Conservation (phyloP, 129 eudicot genomes). For the Cynara cardunculus region DNA sequence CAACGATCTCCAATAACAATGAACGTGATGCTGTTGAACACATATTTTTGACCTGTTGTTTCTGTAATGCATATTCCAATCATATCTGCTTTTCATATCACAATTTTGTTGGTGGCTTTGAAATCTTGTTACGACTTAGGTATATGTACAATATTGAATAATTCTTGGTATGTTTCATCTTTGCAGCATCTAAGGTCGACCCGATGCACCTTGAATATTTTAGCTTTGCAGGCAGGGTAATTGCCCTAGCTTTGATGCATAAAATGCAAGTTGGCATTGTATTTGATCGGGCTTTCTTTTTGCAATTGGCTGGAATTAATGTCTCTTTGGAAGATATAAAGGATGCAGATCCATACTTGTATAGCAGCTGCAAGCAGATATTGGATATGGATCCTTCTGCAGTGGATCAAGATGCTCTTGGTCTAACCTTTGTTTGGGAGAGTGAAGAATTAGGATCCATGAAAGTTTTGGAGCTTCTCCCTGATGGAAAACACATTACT, state of each 20-base stretch:
- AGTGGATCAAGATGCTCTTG: conserved; percentile 74
- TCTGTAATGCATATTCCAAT: neutral
- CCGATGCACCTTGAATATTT: conserved; percentile 71
- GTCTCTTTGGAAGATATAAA: conserved; percentile 59
- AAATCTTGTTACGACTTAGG: neutral
- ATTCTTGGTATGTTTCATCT: conserved; percentile 2
- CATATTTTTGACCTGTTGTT: neutral
- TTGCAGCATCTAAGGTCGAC: conserved; percentile 81
- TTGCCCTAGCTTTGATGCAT: conserved; percentile 82
- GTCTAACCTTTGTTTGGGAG: conserved; percentile 69
- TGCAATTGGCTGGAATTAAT: conserved; percentile 55
- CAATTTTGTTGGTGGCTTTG: neutral
- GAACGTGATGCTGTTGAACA: neutral
- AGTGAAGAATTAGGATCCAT: conserved; percentile 65
- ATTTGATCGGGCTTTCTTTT: conserved; percentile 66
- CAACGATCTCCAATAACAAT: neutral
- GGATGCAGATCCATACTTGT: conserved; percentile 82
- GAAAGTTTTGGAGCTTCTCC: conserved; percentile 64
- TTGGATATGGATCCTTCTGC: conserved; percentile 69
- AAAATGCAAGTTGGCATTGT: conserved; percentile 78
- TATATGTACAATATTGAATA: neutral
- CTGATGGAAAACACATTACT: conserved; percentile 46
- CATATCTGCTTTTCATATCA: neutral
- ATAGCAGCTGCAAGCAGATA: conserved; percentile 73
- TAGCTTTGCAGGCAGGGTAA: conserved; percentile 68